Percentiles rank a stretch among this genome's conserved stretches.
phyloP scores from a whole-genome alignment of 768 basidiomycete genomes.

The Cubamyces sp. region DNA sequence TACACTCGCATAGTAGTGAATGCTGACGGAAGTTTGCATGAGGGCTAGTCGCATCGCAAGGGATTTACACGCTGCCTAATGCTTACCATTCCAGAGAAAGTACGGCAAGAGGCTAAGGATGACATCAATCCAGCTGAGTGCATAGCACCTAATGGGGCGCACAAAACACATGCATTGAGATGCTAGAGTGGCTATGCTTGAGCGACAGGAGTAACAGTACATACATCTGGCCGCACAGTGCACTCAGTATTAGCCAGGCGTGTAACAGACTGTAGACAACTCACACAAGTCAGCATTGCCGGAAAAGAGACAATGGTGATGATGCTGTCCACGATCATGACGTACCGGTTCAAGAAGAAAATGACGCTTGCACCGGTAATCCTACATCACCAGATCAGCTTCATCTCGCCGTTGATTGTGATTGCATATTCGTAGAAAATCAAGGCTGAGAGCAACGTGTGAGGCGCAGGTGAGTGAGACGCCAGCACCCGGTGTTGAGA shows the following conservation, averaged over 20 bases:
- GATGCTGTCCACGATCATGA: background rate
- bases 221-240: too few relatives aligned
- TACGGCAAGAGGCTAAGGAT: constrained; percentile 6
- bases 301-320: constrained; percentile 1
- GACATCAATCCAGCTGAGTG: constrained; percentile 1
- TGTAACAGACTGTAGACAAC: too few relatives aligned
- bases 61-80: background rate
- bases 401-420: constrained; percentile 14
- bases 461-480: too few relatives aligned
- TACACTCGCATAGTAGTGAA: constrained; percentile 20
- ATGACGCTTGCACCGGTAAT: constrained; percentile 15
- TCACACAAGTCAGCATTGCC: background rate
- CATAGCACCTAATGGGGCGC: background rate
- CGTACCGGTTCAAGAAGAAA: constrained; percentile 23
- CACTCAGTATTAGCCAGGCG: too few relatives aligned
- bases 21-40: background rate
- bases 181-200: background rate
- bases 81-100: constrained; percentile 5
- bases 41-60: background rate
- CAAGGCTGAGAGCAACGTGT: too few relatives aligned
- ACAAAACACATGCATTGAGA: background rate
- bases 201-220: too few relatives aligned
- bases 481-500: background rate
- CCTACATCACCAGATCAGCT: constrained; percentile 22
- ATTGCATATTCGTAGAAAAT: constrained; percentile 23